Evolutionary conservation across 140 eudicot genomes (phyloP).

Genomic region (Flaveria floridana): DNA sequence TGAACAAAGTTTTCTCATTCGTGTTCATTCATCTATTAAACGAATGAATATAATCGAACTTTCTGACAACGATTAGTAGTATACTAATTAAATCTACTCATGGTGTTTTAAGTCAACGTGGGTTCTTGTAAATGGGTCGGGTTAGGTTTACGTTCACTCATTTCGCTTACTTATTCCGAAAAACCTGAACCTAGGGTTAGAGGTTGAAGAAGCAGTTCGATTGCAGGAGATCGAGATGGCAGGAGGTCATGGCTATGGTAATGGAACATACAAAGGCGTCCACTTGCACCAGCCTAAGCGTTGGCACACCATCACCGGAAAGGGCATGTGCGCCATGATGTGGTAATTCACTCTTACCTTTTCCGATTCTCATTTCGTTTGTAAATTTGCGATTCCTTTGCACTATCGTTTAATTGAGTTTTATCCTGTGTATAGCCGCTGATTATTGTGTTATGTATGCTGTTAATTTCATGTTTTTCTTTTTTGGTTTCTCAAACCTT

Average conservation of each 20-base stretch:
- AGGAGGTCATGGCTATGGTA: conserved; percentile 57
- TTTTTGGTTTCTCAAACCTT: background rate
- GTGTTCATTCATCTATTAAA: no score
- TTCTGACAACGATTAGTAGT: no score
- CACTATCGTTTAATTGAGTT: conserved; percentile 11
- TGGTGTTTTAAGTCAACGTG: background rate
- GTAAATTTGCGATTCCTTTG: background rate
- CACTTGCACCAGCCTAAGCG: conserved; percentile 85
- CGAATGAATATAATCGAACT: no score
- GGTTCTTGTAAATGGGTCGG: conserved; percentile 11
- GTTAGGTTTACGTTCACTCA: background rate
- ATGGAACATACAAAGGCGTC: conserved; percentile 69
- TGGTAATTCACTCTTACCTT: conserved; percentile 44
- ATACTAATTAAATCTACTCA: no score
- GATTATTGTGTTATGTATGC: background rate
- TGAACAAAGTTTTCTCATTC: no score
- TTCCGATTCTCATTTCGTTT: background rate
- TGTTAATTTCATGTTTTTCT: background rate
- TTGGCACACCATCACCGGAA: conserved; percentile 88
- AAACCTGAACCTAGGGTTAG: conserved; percentile 19
- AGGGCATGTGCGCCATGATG: conserved; percentile 95
- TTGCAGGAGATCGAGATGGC: conserved; percentile 37
- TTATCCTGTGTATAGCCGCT: background rate
- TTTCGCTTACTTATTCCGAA: conserved; percentile 12
- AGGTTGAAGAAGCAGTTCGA: background rate